These are phyloP conservation scores for Chlamydomonas applanata DNA, from an alignment of 139 green algal genomes.

Conservation along the genomic window DNA sequence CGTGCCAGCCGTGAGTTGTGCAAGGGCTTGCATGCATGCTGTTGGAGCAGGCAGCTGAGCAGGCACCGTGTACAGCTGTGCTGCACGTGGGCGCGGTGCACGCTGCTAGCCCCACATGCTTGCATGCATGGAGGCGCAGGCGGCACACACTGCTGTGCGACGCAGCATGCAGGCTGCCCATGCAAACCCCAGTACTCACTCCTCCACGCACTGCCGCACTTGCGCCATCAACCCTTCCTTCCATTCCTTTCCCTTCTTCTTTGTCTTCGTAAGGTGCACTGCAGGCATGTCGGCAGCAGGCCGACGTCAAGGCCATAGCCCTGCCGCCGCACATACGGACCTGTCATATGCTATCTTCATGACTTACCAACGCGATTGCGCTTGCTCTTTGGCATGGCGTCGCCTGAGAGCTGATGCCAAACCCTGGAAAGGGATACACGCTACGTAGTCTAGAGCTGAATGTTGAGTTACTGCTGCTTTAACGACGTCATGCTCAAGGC, in stretches of 20 bases:
- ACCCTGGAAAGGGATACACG: too few relatives aligned
- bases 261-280: constrained; percentile 80
- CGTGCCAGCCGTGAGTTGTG: too few relatives aligned
- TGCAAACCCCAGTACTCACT: constrained; percentile 62
- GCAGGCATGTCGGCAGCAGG: constrained; percentile 9
- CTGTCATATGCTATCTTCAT: neutral
- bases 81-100: neutral
- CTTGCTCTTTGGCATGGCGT: constrained; percentile 87
- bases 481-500: too few relatives aligned
- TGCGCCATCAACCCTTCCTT: constrained; percentile 85
- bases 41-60: constrained; percentile 1
- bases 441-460: too few relatives aligned
- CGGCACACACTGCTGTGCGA: too few relatives aligned
- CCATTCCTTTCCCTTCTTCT: constrained; percentile 92
- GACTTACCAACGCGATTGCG: constrained; percentile 79
- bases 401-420: too few relatives aligned
- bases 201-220: constrained; percentile 71
- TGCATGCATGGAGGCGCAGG: too few relatives aligned
- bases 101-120: neutral
- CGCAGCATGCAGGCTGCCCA: neutral
- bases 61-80: too few relatives aligned
- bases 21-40: neutral
- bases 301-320: neutral
- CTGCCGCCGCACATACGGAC: neutral
- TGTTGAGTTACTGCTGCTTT: too few relatives aligned